A percentile compares a stretch with the other conserved stretches of the same genome.
phyloP scores from a whole-genome alignment of 1,139 yeast genomes.

The Spathaspora sp. region DNA sequence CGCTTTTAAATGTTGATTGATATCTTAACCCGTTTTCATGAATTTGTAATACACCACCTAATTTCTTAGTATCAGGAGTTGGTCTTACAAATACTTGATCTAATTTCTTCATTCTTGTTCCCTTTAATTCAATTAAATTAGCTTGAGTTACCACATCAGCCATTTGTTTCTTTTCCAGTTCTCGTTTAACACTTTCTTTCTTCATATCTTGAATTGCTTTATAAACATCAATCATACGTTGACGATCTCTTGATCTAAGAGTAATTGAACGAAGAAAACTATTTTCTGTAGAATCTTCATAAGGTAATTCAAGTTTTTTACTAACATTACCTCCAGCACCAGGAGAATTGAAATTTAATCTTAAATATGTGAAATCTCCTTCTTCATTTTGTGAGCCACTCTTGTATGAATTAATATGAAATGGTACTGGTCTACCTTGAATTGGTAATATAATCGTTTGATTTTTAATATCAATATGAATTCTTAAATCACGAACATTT shows the following conservation, averaged over 20 bases:
- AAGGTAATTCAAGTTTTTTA: conserved; percentile 79
- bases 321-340: conserved; percentile 76
- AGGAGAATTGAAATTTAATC: conserved; percentile 92
- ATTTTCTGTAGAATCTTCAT: conserved; percentile 83
- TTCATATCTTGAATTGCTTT: conserved; percentile 90
- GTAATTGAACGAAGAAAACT: conserved; percentile 87
- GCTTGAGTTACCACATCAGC: conserved; percentile 97
- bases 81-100: conserved; percentile 93
- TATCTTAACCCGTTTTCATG: conserved; percentile 97
- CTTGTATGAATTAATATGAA: conserved; percentile 91
- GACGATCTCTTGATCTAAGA: conserved; percentile 85
- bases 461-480: conserved; percentile 83
- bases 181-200: conserved; percentile 88
- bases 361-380: conserved; percentile 88
- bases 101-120: conserved; percentile 77
- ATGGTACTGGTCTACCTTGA: conserved; percentile 96
- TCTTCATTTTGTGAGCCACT: conserved; percentile 96
- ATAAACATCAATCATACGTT: conserved; percentile 87
- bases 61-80: conserved; percentile 92
- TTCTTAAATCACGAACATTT: conserved; percentile 77
- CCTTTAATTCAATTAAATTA: conserved; percentile 74
- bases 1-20: conserved; percentile 78
- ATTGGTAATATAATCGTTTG: conserved; percentile 91
- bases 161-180: conserved; percentile 84
- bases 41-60: conserved; percentile 86